Base-by-base conservation (phyloP, 495 filamentous ascomycete genomes). In the Xylaria bambusicola region DNA sequence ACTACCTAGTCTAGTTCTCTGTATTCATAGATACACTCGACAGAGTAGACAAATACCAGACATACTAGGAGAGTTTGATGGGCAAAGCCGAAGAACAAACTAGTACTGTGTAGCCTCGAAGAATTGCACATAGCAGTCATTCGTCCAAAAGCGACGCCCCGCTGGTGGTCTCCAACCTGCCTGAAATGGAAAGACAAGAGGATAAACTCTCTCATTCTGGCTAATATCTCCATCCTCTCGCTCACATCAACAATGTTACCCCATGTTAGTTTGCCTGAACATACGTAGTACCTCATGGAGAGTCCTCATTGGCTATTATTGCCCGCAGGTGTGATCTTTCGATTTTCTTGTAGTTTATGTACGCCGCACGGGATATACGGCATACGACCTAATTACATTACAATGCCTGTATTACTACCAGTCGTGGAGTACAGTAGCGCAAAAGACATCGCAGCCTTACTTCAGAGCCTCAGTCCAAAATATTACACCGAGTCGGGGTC, bases 131-230 rank as follows among this genome's bases (percentile, higher is more conserved):
- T 36, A 5, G 29, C n/a, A 13, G 24, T 18, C 26, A 54, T 54
- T 54, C 38, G 52, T n/a, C n/a, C 7, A 27, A 17, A 15, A 38
- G 44, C 15, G 38, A 29, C 17, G 23, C 13, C 24, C 56, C 47
- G 26, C 29, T 59, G 35, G 48, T 52, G 10, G 52, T 46, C 40
- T 45, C 40, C 56, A 52, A 52, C 56, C 56, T 59, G 56, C 56
- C 56, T 35, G 40, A 59, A 52, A 36, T 26, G 48, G 56, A 58
- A 58, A 58, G 24, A 49, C 21, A 42, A 42, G 35, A 10, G n/a
- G 29, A 15, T 9, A 44, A 42, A 9, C 23, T 20, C 18, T 49
- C 35, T 50, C 47, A 31, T 51, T 42, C 24, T n/a, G 51, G 38
- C 52, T 44, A 54, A 54, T 44, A 44, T 54, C 6, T 44, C 9